A percentile compares a stretch with the other conserved stretches of the same genome.
Evolutionary conservation across 2,329 filamentous ascomycete genomes (phyloP).

Genomic region (Beauveria sp.): DNA sequence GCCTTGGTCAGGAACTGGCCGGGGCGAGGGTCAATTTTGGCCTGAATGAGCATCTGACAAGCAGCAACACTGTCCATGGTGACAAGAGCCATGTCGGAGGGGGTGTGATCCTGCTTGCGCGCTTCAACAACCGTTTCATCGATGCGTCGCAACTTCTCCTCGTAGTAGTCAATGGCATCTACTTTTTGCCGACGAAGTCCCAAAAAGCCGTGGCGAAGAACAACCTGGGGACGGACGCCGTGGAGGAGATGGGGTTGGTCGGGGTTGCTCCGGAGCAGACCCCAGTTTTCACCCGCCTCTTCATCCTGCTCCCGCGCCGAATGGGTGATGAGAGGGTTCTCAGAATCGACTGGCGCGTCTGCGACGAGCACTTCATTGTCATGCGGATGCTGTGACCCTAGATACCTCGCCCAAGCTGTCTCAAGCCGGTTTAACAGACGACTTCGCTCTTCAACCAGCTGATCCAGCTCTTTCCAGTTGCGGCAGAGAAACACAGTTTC

Average conservation of each 20-base stretch:
- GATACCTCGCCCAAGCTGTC: conserved; percentile 70
- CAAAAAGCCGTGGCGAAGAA: conserved; percentile 72
- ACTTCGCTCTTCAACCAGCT: conserved; percentile 60
- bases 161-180: conserved; percentile 92
- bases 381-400: conserved; percentile 20
- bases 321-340: neutral
- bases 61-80: conserved; percentile 95
- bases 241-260: conserved; percentile 28
- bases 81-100: conserved; percentile 84
- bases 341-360: neutral
- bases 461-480: conserved; percentile 78
- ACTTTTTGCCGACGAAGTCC: conserved; percentile 63
- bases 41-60: conserved; percentile 92
- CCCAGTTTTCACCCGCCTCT: conserved; percentile 48
- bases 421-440: conserved; percentile 66
- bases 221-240: conserved; percentile 56
- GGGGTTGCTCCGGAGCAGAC: conserved; percentile 46
- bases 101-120: conserved; percentile 65
- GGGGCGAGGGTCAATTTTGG: conserved; percentile 83
- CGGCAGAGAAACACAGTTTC: conserved; percentile 80
- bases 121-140: conserved; percentile 67
- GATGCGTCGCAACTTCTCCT: conserved; percentile 70
- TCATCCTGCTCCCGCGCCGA: conserved; percentile 24
- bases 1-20: conserved; percentile 77
- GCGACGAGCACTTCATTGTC: neutral